Evolutionary conservation across 192 early-diverging fungal genomes (phyloP), one percentile per base, ranked within the genome.

Genomic region (Geosiphon pyriformis): DNA sequence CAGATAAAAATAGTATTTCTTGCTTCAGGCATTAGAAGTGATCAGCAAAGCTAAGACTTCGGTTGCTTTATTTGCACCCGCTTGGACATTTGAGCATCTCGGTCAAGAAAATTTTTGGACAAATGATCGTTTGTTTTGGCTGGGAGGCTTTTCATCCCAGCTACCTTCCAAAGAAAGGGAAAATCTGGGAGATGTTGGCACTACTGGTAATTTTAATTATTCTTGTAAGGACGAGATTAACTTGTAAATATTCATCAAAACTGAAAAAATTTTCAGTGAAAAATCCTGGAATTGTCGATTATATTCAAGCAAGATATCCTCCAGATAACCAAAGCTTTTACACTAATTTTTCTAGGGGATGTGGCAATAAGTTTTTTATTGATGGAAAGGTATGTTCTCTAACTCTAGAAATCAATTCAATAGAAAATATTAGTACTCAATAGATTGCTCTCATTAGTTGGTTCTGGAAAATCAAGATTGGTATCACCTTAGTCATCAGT

Each of bases 1-100:
- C 22, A 8, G 0, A 18, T 1, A 46, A 25, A 46, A 49, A 20
- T 47, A 68, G 63, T 56, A 65, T 67, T 27, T 67, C 62, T 27
- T 20, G 63, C 64, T 26, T 71, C 59, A 80, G 72, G 87, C 82
- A 2, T 50, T 88, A n/a, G 53, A 81, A 59, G 73, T 75, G 20
- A 80, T 83, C 23, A 70, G 56, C 4, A 50, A 66, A 23, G 79
- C 73, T 2, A 54, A 62, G 0, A 77, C 82, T 6, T 81, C 80
- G 0, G 68, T 72, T 18, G 86, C 85, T 26, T 29, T 89, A 10
- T 89, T 89, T 79, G 87, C 78, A 0, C 83, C 80, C 0, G 86
- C 77, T 10, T 89, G 87, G 87, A 83, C 83, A 1, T 87, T 78
- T 73, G 83, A 89, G 62, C 55, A 52, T 53, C 69, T 85, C 27